Conservation (phyloP, 2,329 filamentous ascomycete species). For the Triangularia verruculosa region DNA sequence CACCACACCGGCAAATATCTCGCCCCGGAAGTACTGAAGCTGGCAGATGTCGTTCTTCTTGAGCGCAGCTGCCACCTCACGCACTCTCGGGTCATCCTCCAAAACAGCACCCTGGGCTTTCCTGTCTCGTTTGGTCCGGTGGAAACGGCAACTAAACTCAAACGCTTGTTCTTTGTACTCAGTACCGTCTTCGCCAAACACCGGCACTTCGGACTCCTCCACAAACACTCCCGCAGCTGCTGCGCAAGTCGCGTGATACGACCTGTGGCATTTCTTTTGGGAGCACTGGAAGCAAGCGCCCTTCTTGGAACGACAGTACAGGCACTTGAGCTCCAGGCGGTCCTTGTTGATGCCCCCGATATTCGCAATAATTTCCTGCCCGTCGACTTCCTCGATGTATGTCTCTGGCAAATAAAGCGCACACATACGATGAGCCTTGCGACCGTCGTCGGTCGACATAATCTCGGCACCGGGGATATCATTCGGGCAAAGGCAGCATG, state of each 20-base stretch:
- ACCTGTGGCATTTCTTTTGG: slow-evolving; percentile 85
- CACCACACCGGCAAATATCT: slow-evolving; percentile 88
- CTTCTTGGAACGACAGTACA: slow-evolving; percentile 89
- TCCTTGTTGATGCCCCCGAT: slow-evolving; percentile 80
- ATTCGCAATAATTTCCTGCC: slow-evolving; percentile 72
- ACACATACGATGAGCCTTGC: slow-evolving; percentile 83
- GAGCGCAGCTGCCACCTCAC: slow-evolving; percentile 64
- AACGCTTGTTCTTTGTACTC: slow-evolving; percentile 91
- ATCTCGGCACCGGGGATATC: slow-evolving; percentile 78
- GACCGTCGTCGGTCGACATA: slow-evolving; percentile 82
- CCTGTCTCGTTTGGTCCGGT: slow-evolving; percentile 82
- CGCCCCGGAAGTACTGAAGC: slow-evolving; percentile 76
- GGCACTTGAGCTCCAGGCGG: slow-evolving; percentile 86
- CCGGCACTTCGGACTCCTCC: slow-evolving; percentile 79
- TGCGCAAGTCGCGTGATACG: slow-evolving; percentile 94
- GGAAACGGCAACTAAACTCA: slow-evolving; percentile 92
- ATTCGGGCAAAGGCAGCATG: slow-evolving; percentile 90
- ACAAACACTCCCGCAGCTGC: slow-evolving; percentile 88
- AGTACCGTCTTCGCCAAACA: slow-evolving; percentile 85
- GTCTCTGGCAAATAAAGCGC: slow-evolving; percentile 91
- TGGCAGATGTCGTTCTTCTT: slow-evolving; percentile 77
- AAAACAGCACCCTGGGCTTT: slow-evolving; percentile 66
- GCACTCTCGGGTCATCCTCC: slow-evolving; percentile 67
- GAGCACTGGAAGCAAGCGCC: slow-evolving; percentile 98
- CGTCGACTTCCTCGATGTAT: slow-evolving; percentile 71